Evolutionary conservation across 2,329 filamentous ascomycete species (phyloP).

Genomic region (Xylaria polymorpha): DNA sequence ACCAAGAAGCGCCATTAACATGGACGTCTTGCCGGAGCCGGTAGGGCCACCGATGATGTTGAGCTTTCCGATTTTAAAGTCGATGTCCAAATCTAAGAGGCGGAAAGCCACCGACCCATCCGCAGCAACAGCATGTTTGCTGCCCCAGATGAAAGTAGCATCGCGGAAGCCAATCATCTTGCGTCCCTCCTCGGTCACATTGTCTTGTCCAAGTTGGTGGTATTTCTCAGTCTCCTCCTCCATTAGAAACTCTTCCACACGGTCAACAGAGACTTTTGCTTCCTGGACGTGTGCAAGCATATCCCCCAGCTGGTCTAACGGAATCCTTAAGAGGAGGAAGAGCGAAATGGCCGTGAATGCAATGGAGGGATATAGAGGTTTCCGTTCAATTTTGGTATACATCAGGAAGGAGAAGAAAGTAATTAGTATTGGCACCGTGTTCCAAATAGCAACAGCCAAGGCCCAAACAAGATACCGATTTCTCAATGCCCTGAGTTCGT

Average conservation of each 20-base stretch:
- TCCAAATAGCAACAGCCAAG: constrained; percentile 92
- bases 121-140: constrained; percentile 68
- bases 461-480: constrained; percentile 92
- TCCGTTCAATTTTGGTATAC: constrained; percentile 90
- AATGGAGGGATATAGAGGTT: constrained; percentile 88
- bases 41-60: constrained; percentile 95
- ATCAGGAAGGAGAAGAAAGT: constrained; percentile 96
- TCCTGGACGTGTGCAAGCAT: constrained; percentile 99
- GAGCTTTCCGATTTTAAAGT: constrained; percentile 85
- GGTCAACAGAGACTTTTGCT: constrained; percentile 94
- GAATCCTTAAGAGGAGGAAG: constrained; percentile 92
- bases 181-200: constrained; percentile 74
- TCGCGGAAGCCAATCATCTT: constrained; percentile 85
- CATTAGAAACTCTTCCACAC: constrained; percentile 91
- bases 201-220: constrained; percentile 78
- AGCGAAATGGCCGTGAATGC: constrained; percentile 97
- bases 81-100: constrained; percentile 83
- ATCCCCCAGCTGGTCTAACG: constrained; percentile 94
- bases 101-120: constrained; percentile 81
- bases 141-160: constrained; percentile 90
- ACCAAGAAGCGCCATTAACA: constrained; percentile 94
- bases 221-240: constrained; percentile 99
- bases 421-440: constrained; percentile 92
- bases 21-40: constrained; percentile 93
- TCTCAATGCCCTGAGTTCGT: constrained; percentile 82